These are phyloP conservation scores for Dendrobium huoshanense DNA, from an alignment of 106 monocot genomes.

Conservation along the genomic window DNA sequence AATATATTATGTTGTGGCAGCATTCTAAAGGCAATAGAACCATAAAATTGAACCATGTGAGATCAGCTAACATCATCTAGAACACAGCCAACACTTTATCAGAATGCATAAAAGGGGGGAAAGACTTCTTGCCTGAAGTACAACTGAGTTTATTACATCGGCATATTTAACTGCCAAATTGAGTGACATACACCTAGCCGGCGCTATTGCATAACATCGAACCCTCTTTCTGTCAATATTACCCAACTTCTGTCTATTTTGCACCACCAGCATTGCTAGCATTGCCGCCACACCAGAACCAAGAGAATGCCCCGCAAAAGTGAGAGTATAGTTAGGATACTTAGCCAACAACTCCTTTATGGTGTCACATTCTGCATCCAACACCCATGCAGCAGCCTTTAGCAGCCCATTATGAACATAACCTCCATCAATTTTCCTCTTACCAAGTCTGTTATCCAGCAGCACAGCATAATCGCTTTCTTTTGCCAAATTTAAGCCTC, in stretches of 20 bases:
- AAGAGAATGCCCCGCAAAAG: constrained; percentile 82
- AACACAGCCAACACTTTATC: background rate
- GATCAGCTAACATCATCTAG: background rate
- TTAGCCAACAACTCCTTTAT: constrained; percentile 43
- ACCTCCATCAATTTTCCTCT: constrained; percentile 75
- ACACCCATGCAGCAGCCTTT: constrained; percentile 66
- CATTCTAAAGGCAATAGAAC: background rate
- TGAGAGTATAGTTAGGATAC: constrained; percentile 61
- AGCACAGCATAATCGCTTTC: constrained; percentile 83
- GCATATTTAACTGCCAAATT: constrained; percentile 84
- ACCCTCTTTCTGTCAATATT: constrained; percentile 61
- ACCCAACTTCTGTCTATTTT: constrained; percentile 56
- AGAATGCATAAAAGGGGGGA: background rate
- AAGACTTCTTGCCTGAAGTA: constrained; percentile 59
- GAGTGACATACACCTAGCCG: constrained; percentile 87
- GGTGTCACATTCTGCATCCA: constrained; percentile 57
- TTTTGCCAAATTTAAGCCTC: constrained; percentile 68
- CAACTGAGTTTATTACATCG: constrained; percentile 90
- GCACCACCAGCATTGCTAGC: constrained; percentile 67
- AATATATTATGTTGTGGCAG: background rate
- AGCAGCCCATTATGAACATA: constrained; percentile 90
- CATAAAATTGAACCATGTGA: background rate
- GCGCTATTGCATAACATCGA: constrained; percentile 81
- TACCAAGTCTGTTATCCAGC: constrained; percentile 74
- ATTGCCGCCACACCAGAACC: constrained; percentile 89